phyloP scores from a whole-genome alignment of 192 early-diverging fungal genomes.

The Chytriomyces sp. region DNA sequence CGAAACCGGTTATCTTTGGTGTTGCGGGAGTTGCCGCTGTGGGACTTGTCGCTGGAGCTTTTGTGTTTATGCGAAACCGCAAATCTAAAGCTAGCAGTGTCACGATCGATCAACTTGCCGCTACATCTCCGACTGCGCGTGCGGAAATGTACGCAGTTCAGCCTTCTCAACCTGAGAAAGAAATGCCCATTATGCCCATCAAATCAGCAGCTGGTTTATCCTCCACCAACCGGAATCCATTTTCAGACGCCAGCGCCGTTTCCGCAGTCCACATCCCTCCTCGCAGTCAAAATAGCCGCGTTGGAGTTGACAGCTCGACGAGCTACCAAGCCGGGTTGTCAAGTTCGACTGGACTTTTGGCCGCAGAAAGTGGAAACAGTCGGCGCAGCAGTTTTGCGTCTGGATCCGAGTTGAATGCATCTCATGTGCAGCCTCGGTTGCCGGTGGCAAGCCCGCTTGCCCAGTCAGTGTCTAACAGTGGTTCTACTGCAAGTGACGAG shows the following conservation, averaged over 20 bases:
- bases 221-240: too few species aligned
- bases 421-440: not conserved
- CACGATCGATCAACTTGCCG: not conserved
- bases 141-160: not conserved
- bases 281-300: not conserved
- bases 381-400: too few species aligned
- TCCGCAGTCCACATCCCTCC: not conserved
- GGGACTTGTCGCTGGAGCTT: not conserved
- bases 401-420: too few species aligned
- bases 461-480: too few species aligned
- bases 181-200: too few species aligned
- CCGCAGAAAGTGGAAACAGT: not conserved
- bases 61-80: not conserved
- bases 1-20: not conserved
- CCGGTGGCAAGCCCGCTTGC: too few species aligned
- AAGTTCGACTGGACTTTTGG: not conserved
- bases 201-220: too few species aligned
- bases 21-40: not conserved
- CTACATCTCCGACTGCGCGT: not conserved
- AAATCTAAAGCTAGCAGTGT: not conserved
- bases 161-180: too few species aligned
- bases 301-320: not conserved
- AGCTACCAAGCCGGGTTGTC: not conserved
- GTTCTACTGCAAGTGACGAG: not conserved
- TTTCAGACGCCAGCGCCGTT: too few species aligned